Evolutionary conservation across 371 early-diverging fungal species (phyloP).

Genomic region (Synchytrium microbalum): DNA sequence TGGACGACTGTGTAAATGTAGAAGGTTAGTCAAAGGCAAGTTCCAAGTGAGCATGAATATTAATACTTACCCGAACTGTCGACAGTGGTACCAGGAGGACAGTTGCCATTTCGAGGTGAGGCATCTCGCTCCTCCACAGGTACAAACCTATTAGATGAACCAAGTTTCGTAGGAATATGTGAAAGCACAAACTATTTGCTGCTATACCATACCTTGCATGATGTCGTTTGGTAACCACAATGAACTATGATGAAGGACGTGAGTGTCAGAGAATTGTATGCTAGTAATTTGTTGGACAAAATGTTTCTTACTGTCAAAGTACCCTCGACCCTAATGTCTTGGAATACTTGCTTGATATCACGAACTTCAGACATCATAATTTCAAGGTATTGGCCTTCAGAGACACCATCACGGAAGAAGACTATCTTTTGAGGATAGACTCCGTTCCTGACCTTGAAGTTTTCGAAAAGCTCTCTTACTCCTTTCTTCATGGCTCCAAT

Average conservation of each 20-base stretch:
- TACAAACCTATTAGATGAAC: conserved; percentile 17
- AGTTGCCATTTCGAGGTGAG: conserved; percentile 16
- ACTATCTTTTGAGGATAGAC: conserved; percentile 38
- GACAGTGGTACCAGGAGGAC: conserved; percentile 35
- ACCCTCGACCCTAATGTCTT: not conserved
- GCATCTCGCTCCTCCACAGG: conserved; percentile 8
- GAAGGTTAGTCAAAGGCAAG: too few species aligned
- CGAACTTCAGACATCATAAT: conserved; percentile 47
- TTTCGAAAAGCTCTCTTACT: conserved; percentile 34
- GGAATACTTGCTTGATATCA: not conserved
- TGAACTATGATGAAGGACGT: conserved; percentile 18
- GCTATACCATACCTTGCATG: conserved; percentile 15
- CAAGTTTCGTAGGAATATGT: not conserved
- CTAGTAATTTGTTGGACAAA: not conserved
- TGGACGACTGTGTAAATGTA: not conserved
- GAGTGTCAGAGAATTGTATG: not conserved
- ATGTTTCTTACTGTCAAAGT: not conserved
- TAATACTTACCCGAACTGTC: conserved; percentile 38
- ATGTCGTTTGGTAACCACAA: conserved; percentile 36
- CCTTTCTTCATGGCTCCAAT: conserved; percentile 43
- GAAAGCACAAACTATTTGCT: not conserved
- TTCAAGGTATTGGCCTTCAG: conserved; percentile 53
- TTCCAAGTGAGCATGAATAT: conserved; percentile 35
- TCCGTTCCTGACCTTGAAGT: conserved; percentile 25
- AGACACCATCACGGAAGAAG: conserved; percentile 70